Evolutionary conservation across 2,329 filamentous ascomycete genomes (phyloP).

Genomic region (Botrytis cinerea): DNA sequence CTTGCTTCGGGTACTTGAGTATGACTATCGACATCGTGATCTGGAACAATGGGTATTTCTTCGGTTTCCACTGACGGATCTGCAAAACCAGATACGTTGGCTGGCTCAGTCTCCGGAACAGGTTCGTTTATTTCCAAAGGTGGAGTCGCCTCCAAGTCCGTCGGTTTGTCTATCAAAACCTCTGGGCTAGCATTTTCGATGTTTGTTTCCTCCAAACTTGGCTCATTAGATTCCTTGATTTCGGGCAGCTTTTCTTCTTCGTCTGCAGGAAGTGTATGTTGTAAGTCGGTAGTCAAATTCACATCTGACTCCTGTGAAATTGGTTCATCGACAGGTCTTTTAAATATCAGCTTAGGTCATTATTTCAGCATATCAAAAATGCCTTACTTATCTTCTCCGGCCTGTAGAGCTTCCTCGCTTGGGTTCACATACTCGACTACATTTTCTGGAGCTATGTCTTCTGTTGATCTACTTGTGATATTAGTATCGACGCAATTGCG

Average conservation of each 20-base stretch:
- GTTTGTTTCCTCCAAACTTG: background rate
- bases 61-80: background rate
- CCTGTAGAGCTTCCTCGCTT: background rate
- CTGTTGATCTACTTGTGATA: background rate
- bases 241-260: background rate
- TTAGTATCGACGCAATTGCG: background rate
- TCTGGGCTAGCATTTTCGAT: background rate
- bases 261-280: background rate
- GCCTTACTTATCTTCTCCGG: background rate
- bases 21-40: background rate
- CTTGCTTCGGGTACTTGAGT: background rate
- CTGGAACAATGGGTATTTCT: background rate
- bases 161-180: background rate
- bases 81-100: fast-evolving
- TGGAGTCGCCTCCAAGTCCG: too few relatives aligned
- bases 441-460: background rate
- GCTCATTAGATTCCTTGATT: background rate
- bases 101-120: background rate
- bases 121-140: background rate
- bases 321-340: background rate
- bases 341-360: background rate
- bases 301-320: background rate
- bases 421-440: background rate
- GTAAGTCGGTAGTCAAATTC: background rate
- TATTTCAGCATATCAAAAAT: background rate